Evolutionary conservation across 1,139 yeast genomes (phyloP), one percentile per base, ranked within the genome.

Genomic region (Diutina mesorugosa): DNA sequence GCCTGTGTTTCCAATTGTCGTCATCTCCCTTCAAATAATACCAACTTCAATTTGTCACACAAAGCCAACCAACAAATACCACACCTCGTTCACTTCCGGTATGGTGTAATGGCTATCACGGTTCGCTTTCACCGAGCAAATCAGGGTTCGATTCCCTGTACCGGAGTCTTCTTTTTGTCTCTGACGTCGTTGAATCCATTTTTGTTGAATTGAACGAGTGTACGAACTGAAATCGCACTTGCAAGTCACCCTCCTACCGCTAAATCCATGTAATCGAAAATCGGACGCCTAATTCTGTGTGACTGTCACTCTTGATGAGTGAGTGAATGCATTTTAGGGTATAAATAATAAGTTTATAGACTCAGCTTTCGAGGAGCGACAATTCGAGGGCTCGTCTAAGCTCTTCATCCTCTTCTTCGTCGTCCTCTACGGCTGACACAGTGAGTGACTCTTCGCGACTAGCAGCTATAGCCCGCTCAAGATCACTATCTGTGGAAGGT

Each of bases 71-170:
- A 21, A 21, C 26, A 21, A 21, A 21, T 21, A 21, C 26, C 26
- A 21, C 26, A 21, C 26, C 26, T 21, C 26, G 3, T 21, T 21
- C 26, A 21, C 26, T 4, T 72, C 76, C 76, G 74, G 64, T 76
- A 72, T 72, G 72, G 76, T 72, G 72, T 72, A 72, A 75, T 72
- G 76, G 76, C 74, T 71, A 72, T 76, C 72, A 72, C 72, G 67
- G 66, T 75, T 76, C 76, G 71, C 72, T 72, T 76, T 72, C 79
- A 78, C 83, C 79, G 75, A 83, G 83, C 76, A 75, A 83, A 79
- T 83, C 83, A 81, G 83, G 83, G 83, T 79, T 79, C 83, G 76
- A 79, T 79, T 79, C 83, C 83, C 83, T 81, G 83, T 79, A 81
- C 78, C 81, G 82, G 83, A 79, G 83, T 63, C 59, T 35, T 12